A percentile compares a stretch with the other conserved stretches of the same genome.
phyloP scores from a whole-genome alignment of 129 eudicot genomes.

The Tagetes erecta region DNA sequence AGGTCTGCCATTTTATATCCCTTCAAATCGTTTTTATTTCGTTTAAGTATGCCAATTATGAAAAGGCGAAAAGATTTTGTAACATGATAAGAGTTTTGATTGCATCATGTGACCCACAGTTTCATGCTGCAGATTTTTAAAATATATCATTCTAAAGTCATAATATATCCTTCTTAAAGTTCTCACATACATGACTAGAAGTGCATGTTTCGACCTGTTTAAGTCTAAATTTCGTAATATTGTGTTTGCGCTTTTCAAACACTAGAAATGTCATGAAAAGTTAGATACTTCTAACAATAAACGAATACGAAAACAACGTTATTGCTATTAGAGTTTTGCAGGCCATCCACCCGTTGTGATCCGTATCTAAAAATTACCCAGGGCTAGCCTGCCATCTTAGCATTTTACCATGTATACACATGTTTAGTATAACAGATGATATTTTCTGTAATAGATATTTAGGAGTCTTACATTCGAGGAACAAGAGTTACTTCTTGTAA shows the following conservation, averaged over 20 bases:
- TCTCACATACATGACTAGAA: neutral
- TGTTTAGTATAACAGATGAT: neutral
- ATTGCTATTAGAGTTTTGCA: neutral
- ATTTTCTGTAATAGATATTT: constrained; percentile 40
- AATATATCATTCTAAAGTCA: neutral
- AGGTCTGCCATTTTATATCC: constrained; percentile 40
- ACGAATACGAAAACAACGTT: neutral
- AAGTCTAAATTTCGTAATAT: neutral
- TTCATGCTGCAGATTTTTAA: neutral
- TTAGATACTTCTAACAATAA: neutral
- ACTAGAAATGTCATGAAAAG: neutral
- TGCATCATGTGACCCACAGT: neutral
- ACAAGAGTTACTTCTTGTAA: constrained; percentile 49
- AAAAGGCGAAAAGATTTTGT: too few species aligned
- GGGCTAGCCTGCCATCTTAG: too few species aligned
- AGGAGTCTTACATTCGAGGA: constrained; percentile 63
- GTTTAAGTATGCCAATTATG: neutral
- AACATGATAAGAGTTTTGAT: neutral
- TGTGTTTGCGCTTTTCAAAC: too few species aligned
- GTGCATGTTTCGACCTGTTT: too few species aligned
- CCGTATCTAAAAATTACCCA: neutral
- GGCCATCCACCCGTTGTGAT: too few species aligned
- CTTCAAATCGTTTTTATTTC: neutral
- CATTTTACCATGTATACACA: neutral
- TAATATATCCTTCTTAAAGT: neutral